Conservation (phyloP, 257 asterid species). For the Rauvolfia tetraphylla region DNA sequence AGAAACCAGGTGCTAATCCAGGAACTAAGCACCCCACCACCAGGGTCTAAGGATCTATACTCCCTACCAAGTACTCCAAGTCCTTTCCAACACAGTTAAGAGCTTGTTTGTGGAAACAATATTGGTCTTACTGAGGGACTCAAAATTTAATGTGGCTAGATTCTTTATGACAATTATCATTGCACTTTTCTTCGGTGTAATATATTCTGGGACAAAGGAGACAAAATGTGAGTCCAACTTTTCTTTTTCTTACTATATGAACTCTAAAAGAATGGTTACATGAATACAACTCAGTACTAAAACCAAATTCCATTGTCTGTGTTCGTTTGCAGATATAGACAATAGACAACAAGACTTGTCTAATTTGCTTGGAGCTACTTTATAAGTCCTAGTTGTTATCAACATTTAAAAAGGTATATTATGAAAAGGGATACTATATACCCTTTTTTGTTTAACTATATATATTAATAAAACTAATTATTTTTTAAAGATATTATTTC, state of each 20-base stretch:
- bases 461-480: too few species aligned
- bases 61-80: background rate
- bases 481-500: too few species aligned
- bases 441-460: too few species aligned
- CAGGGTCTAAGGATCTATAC: background rate
- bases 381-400: too few species aligned
- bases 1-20: background rate
- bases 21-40: background rate
- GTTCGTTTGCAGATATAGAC: background rate
- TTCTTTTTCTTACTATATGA: background rate
- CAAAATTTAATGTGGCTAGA: background rate
- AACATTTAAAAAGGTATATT: too few species aligned
- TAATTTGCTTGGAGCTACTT: background rate
- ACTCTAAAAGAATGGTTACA: background rate
- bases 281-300: background rate
- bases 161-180: background rate
- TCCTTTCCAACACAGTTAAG: background rate
- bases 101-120: background rate
- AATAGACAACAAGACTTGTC: background rate
- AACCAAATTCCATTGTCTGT: background rate
- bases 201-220: background rate
- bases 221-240: background rate
- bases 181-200: background rate
- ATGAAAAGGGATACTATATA: too few species aligned
- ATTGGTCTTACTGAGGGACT: background rate